Conservation (phyloP, 108 stramenopile species). For the Cylindrotheca fusiformis region DNA sequence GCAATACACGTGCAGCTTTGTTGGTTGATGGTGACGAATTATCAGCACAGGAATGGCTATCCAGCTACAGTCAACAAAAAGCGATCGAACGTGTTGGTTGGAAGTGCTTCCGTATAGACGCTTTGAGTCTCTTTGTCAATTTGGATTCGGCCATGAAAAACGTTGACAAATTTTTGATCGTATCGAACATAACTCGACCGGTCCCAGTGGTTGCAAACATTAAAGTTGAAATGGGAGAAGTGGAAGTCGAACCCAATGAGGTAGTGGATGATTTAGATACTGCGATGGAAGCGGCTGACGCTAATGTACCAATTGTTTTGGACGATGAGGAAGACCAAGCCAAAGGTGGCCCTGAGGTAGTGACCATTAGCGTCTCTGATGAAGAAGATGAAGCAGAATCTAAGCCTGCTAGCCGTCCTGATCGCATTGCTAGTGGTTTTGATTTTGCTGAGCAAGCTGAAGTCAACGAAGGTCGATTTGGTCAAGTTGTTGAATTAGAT, state of each 20-base stretch:
- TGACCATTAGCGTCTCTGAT: not conserved
- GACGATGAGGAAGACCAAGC: conserved; percentile 39
- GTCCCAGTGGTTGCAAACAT: conserved; percentile 4
- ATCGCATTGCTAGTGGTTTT: conserved; percentile 4
- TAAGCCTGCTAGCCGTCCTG: not conserved
- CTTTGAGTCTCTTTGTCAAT: conserved; percentile 30
- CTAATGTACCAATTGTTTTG: conserved; percentile 21
- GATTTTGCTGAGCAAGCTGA: conserved; percentile 12
- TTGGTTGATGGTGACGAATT: conserved; percentile 39
- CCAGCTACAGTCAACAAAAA: conserved; percentile 42
- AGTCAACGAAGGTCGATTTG: conserved; percentile 20
- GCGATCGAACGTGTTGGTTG: conserved; percentile 64
- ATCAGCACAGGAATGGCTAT: conserved; percentile 31
- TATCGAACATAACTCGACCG: conserved; percentile 1
- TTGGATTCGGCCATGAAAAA: not conserved
- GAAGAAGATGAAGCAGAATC: not conserved
- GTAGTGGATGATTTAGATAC: conserved; percentile 5
- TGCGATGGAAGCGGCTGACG: conserved; percentile 14
- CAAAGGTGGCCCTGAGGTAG: not conserved
- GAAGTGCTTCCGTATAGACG: conserved; percentile 51
- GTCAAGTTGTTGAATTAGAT: conserved; percentile 32
- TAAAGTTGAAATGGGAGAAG: not conserved
- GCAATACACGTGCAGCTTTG: conserved; percentile 36
- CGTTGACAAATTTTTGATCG: conserved; percentile 23
- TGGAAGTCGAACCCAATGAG: not conserved